Conservation (phyloP, 805 yeast species). For the Cyberlindnera maritima region DNA sequence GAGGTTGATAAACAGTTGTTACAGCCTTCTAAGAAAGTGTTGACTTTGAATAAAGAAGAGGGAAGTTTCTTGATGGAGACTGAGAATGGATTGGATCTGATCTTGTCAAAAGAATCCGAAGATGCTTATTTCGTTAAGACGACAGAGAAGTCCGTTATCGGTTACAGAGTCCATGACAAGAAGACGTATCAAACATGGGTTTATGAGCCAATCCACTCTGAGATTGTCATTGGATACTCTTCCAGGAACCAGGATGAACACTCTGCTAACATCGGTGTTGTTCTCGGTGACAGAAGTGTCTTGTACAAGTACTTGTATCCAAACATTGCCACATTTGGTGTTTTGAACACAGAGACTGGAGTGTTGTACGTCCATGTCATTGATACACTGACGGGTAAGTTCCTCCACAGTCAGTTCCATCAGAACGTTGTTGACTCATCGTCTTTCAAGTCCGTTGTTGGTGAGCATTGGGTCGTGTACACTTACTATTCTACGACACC, state of each 20-base stretch:
- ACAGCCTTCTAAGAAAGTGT: conserved; percentile 12
- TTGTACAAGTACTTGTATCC: conserved; percentile 84
- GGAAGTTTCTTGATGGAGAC: conserved; percentile 20
- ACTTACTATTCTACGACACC: conserved; percentile 54
- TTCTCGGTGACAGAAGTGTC: conserved; percentile 67
- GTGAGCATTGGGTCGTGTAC: conserved; percentile 83
- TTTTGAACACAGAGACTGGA: conserved; percentile 31
- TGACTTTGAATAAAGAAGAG: conserved; percentile 15
- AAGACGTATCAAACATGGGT: conserved; percentile 37
- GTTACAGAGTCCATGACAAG: conserved; percentile 21
- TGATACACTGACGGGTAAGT: conserved; percentile 69
- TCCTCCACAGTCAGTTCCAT: conserved; percentile 45
- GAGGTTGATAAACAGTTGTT: conserved; percentile 16
- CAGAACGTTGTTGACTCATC: conserved; percentile 40
- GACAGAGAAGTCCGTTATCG: conserved; percentile 25
- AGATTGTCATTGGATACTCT: conserved; percentile 39
- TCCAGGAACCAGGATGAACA: conserved; percentile 38
- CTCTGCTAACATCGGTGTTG: conserved; percentile 62
- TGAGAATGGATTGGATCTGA: conserved; percentile 18
- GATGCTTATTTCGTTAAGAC: conserved; percentile 24
- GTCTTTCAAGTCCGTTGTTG: conserved; percentile 53
- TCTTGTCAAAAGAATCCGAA: conserved; percentile 9
- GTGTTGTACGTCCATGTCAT: conserved; percentile 49
- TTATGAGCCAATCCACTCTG: conserved; percentile 30
- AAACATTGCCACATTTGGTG: conserved; percentile 52